These are phyloP conservation scores for Fragaria nilgerrensis DNA, from an alignment of 306 rosid species.

Conservation along the genomic window DNA sequence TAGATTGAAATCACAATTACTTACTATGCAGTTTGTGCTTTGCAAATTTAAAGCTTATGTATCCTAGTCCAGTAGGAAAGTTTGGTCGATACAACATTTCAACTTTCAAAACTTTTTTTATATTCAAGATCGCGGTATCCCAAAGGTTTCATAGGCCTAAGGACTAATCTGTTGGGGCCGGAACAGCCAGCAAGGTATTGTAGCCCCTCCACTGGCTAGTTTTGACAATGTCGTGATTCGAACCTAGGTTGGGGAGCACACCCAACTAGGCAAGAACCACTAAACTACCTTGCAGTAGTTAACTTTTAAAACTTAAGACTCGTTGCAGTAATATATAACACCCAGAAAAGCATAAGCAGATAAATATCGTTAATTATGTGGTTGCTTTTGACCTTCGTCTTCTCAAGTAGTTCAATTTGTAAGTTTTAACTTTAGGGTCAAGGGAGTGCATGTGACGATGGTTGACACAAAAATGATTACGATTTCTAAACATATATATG, in stretches of 20 bases:
- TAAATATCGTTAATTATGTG: neutral
- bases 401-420: neutral
- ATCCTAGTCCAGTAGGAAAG: neutral
- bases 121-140: too few species aligned
- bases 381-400: neutral
- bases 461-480: neutral
- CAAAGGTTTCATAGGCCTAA: too few species aligned
- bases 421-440: neutral
- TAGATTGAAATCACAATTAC: neutral
- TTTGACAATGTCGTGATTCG: too few species aligned
- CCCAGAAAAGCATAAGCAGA: too few species aligned
- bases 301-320: neutral
- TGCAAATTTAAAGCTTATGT: neutral
- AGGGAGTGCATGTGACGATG: neutral
- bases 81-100: neutral
- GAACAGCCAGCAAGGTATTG: too few species aligned
- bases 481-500: neutral
- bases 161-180: too few species aligned
- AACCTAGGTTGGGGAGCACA: too few species aligned
- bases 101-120: too few species aligned
- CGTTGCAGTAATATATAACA: neutral
- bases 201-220: too few species aligned
- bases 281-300: too few species aligned
- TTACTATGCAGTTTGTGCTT: too few species aligned
- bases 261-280: too few species aligned